Evolutionary conservation across 2,329 filamentous ascomycete genomes (phyloP).

Genomic region (Hypoxylon sp.): DNA sequence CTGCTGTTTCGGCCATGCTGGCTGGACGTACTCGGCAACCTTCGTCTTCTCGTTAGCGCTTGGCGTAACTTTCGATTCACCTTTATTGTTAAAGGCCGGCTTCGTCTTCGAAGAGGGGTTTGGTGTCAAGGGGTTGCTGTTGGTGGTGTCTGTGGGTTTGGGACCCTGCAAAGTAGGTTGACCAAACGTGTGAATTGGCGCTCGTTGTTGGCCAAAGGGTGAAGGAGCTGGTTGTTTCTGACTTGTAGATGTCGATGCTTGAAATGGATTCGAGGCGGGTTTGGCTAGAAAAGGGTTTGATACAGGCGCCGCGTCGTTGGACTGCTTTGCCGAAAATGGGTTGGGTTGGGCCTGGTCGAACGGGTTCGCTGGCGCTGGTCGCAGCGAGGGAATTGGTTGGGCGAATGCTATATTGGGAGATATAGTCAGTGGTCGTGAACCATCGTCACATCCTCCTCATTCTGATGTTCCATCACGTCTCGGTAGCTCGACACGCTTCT

Average conservation of each 20-base stretch:
- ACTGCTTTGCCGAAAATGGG: slow-evolving; percentile 41
- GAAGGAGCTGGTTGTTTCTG: slow-evolving; percentile 33
- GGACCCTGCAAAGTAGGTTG: slow-evolving; percentile 18
- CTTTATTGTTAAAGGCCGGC: slow-evolving; percentile 3
- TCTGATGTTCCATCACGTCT: slow-evolving; percentile 13
- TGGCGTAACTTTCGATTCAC: neutral
- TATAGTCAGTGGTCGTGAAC: slow-evolving; percentile 40
- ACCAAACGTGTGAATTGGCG: slow-evolving; percentile 31
- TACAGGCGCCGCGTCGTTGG: slow-evolving; percentile 24
- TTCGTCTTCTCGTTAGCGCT: slow-evolving; percentile 32
- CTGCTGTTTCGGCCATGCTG: slow-evolving; percentile 47
- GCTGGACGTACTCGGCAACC: slow-evolving; percentile 46
- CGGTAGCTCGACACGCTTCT: slow-evolving; percentile 4
- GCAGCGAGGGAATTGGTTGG: slow-evolving; percentile 25
- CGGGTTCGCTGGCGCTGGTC: slow-evolving; percentile 41
- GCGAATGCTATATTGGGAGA: slow-evolving; percentile 49
- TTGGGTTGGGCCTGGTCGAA: slow-evolving; percentile 42
- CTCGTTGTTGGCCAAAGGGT: slow-evolving; percentile 33
- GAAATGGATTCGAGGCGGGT: slow-evolving; percentile 34
- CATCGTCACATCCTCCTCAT: slow-evolving; percentile 21
- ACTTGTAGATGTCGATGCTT: slow-evolving; percentile 9
- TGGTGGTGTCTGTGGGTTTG: slow-evolving; percentile 10
- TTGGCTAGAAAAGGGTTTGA: slow-evolving; percentile 26
- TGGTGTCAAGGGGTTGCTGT: slow-evolving; percentile 9
- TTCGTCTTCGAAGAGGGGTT: slow-evolving; percentile 30